A percentile compares a stretch with the other conserved stretches of the same genome.
Conservation (phyloP, 1,284 basidiomycete species). For the Fomitopsis schrenkii region DNA sequence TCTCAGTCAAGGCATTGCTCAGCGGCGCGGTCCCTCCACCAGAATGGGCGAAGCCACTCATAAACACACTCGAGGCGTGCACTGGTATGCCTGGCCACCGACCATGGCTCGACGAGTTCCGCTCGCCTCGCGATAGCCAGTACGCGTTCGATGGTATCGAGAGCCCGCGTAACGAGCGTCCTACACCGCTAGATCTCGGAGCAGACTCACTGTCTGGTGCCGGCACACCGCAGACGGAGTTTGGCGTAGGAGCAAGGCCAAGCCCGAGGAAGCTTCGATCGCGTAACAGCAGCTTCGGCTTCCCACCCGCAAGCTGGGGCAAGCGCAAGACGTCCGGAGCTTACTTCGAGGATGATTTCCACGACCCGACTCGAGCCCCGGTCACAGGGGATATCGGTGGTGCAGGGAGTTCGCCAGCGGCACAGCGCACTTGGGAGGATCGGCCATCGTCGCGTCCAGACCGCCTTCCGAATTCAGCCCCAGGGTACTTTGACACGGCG, state of each 20-base stretch:
- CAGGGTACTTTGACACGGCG: conserved; percentile 36
- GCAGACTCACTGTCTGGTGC: conserved; percentile 15
- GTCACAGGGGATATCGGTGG: conserved; percentile 1
- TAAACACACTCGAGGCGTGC: conserved; percentile 69
- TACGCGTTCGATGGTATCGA: conserved; percentile 58
- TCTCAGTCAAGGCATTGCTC: conserved; percentile 76
- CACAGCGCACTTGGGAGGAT: conserved; percentile 13
- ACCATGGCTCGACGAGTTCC: conserved; percentile 62
- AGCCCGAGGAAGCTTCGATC: conserved; percentile 48
- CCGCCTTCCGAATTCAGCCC: conserved; percentile 20
- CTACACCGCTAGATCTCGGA: conserved; percentile 5
- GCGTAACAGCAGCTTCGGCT: conserved; percentile 35
- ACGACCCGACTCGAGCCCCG: conserved; percentile 26
- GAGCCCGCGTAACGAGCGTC: conserved; percentile 34
- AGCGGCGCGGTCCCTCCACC: conserved; percentile 74
- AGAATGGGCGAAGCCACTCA: conserved; percentile 71
- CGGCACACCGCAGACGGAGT: conserved; percentile 9
- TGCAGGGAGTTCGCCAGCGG: not conserved
- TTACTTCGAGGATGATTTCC: conserved; percentile 41
- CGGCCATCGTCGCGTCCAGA: conserved; percentile 13
- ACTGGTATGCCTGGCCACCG: conserved; percentile 68
- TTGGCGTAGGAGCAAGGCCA: conserved; percentile 4
- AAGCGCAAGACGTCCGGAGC: conserved; percentile 44
- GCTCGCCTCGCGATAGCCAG: conserved; percentile 17
- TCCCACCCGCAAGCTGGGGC: conserved; percentile 68